phyloP scores from a whole-genome alignment of 208 protist species.

The Balamuthia mandrillaris region DNA sequence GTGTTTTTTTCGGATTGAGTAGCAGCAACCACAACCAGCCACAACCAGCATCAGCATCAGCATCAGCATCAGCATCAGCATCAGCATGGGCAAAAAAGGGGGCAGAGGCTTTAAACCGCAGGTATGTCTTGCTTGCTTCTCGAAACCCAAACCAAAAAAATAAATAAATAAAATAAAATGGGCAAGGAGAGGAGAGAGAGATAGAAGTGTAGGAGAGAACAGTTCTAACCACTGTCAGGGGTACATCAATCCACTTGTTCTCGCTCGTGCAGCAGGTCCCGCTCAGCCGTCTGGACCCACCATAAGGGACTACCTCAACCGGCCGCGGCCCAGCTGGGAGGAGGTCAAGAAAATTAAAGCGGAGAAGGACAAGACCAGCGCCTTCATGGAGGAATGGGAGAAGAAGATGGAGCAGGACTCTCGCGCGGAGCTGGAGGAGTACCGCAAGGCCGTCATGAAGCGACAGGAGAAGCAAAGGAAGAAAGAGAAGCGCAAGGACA shows the following conservation, averaged over 20 bases:
- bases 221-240: not conserved
- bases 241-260: not conserved
- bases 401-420: not conserved
- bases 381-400: not conserved
- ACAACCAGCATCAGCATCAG: not conserved
- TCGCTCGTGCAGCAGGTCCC: not conserved
- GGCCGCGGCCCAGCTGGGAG: not conserved
- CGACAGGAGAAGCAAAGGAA: not conserved
- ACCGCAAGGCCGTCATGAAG: slow-evolving; percentile 4
- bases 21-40: too few relatives aligned
- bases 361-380: not conserved
- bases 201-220: too few relatives aligned
- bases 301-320: not conserved
- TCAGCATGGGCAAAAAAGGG: too few relatives aligned
- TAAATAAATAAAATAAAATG: too few relatives aligned
- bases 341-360: not conserved
- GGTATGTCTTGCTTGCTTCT: too few relatives aligned
- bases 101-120: too few relatives aligned
- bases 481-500: not conserved
- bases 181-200: too few relatives aligned
- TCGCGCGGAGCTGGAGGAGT: not conserved
- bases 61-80: not conserved
- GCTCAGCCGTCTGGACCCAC: not conserved
- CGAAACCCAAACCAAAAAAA: too few relatives aligned
- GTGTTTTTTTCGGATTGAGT: too few relatives aligned